A percentile compares a stretch with the other conserved stretches of the same genome.
These are phyloP conservation scores for Talaromyces thailandensis DNA, from an alignment of 495 filamentous ascomycete species.

Conservation along the genomic window DNA sequence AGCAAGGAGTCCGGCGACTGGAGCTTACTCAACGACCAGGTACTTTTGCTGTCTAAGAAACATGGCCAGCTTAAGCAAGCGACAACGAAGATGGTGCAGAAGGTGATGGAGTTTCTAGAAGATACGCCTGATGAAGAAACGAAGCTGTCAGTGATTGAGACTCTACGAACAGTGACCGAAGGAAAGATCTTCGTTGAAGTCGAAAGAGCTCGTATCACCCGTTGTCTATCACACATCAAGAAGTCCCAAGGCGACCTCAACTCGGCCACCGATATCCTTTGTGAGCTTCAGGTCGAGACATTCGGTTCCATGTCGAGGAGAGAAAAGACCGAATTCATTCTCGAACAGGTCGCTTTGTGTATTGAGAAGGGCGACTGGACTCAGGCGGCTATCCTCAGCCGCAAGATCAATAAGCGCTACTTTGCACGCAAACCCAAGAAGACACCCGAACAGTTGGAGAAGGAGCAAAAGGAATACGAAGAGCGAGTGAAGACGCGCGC, in stretches of 20 bases:
- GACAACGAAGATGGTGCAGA: conserved; percentile 97
- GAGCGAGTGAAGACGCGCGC: conserved; percentile 64
- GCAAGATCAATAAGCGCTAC: conserved; percentile 94
- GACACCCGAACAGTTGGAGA: conserved; percentile 75
- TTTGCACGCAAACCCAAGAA: conserved; percentile 84
- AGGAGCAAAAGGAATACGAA: conserved; percentile 76
- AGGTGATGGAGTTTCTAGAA: conserved; percentile 86
- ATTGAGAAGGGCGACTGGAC: conserved; percentile 95
- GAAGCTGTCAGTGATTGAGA: conserved; percentile 90
- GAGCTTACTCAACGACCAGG: conserved; percentile 90
- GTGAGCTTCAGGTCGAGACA: conserved; percentile 96
- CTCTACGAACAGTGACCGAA: conserved; percentile 90
- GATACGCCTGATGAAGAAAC: conserved; percentile 69
- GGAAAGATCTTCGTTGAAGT: conserved; percentile 99
- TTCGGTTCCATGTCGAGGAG: conserved; percentile 96
- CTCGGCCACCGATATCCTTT: conserved; percentile 83
- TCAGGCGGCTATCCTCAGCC: conserved; percentile 85
- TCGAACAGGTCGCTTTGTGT: conserved; percentile 89
- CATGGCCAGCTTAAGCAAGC: conserved; percentile 99
- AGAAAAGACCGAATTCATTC: conserved; percentile 97
- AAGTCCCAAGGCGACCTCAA: conserved; percentile 86
- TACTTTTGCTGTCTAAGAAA: conserved; percentile 93
- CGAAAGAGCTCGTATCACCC: conserved; percentile 89
- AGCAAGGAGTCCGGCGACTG: conserved; percentile 90
- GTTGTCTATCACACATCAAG: conserved; percentile 93